These are phyloP conservation scores for Penicillium lagena DNA, from an alignment of 495 filamentous ascomycete species.

Conservation along the genomic window DNA sequence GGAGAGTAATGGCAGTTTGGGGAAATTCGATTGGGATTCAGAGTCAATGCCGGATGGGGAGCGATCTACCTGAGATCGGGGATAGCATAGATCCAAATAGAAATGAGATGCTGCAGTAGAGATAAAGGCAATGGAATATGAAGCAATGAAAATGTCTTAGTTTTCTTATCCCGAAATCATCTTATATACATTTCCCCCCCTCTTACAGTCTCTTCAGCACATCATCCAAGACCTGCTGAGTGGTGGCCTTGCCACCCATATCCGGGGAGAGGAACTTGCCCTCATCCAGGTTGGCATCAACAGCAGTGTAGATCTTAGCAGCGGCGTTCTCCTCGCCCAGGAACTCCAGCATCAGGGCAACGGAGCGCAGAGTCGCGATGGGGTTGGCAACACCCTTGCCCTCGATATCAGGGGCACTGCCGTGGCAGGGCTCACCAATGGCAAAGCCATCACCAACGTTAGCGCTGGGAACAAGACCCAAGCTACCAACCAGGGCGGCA, in stretches of 20 bases:
- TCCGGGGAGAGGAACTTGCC: conserved; percentile 80
- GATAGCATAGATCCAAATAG: background rate
- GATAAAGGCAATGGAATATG: too few species aligned
- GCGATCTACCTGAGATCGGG: background rate
- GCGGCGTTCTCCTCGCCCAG: conserved; percentile 79
- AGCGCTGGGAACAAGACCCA: conserved; percentile 90
- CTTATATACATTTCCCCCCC: conserved; percentile 12
- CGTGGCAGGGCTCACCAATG: conserved; percentile 98
- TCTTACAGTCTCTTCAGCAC: conserved; percentile 75
- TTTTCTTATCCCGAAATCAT: too few species aligned
- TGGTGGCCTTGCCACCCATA: conserved; percentile 82
- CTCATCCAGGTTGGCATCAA: conserved; percentile 86
- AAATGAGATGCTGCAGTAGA: background rate
- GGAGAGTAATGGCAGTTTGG: conserved; percentile 4
- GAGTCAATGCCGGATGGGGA: conserved; percentile 19
- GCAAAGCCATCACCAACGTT: conserved; percentile 94
- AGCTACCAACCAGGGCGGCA: conserved; percentile 86
- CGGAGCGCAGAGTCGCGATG: conserved; percentile 86
- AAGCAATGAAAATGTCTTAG: too few species aligned
- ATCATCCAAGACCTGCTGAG: conserved; percentile 84
- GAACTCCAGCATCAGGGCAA: conserved; percentile 95
- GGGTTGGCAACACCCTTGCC: conserved; percentile 91
- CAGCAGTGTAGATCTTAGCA: conserved; percentile 80
- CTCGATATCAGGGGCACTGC: conserved; percentile 91
- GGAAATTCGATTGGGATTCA: conserved; percentile 21